Evolutionary conservation across 1,284 basidiomycete genomes (phyloP).

Genomic region (Puccinia polysora): DNA sequence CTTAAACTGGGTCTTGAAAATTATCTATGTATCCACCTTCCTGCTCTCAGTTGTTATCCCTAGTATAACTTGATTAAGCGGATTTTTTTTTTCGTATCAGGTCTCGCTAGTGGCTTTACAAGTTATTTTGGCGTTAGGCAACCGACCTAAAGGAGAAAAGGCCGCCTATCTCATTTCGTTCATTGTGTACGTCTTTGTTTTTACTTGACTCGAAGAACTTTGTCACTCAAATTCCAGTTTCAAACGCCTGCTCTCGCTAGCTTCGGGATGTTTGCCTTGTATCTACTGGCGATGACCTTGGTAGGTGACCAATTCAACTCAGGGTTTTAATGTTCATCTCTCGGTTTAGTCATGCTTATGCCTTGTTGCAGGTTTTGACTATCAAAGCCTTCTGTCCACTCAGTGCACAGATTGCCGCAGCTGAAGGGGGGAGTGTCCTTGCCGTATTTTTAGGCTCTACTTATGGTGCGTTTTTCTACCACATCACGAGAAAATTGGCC

Average conservation of each 20-base stretch:
- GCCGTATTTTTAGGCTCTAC: slow-evolving; percentile 34
- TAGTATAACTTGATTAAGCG: not conserved
- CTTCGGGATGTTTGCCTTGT: slow-evolving; percentile 39
- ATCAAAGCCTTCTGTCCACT: slow-evolving; percentile 40
- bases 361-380: slow-evolving; percentile 27
- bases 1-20: slow-evolving; percentile 76
- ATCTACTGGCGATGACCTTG: slow-evolving; percentile 42
- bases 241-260: too few species aligned
- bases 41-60: not conserved
- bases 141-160: slow-evolving; percentile 90
- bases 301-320: not conserved
- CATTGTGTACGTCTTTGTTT: slow-evolving; percentile 57
- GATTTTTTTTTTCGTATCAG: slow-evolving; percentile 1
- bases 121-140: slow-evolving; percentile 83
- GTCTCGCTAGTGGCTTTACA: slow-evolving; percentile 36
- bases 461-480: slow-evolving; percentile 22
- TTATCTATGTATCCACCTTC: slow-evolving; percentile 64
- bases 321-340: not conserved
- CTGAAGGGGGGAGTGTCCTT: slow-evolving; percentile 7
- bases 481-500: not conserved
- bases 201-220: not conserved
- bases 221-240: not conserved
- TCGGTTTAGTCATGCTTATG: not conserved
- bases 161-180: slow-evolving; percentile 73
- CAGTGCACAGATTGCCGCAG: slow-evolving; percentile 8